Evolutionary conservation across 2,329 filamentous ascomycete species (phyloP), one percentile per base, ranked within the genome.

Genomic region (Calycina marina): DNA sequence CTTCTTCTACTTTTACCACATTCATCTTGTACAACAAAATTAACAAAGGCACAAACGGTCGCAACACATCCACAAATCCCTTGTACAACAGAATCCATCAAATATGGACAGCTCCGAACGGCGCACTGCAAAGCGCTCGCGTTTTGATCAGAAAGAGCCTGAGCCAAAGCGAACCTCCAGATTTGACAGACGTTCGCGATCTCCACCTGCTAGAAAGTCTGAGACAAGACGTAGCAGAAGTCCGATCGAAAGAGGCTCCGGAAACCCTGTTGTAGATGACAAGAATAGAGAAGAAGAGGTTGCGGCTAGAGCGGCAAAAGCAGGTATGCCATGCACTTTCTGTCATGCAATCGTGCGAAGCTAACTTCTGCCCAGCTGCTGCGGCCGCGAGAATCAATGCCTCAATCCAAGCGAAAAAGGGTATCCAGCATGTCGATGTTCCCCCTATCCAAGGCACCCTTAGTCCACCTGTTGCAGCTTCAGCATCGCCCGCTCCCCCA

Each of bases 151-250:
- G 57, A 90, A 76, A 28, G 83, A 88, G 54, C 75, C 81, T 4
- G 83, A 90, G 51, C 73, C 79, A 36, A 77, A 76, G 50, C 68
- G 75, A 46, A 52, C 69, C 26, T 92, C 85, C 30, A 73, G 86
- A 53, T 94, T 93, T 57, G 88, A 94, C 59, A 75, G 86, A 48
- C 79, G 90, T 48, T 96, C 90, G 37, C 79, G 84, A 43, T 93
- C 85, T 18, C 85, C 85, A 14, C 58, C 60, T 37, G 58, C 66
- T 15, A 68, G 72, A 49, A 71, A 75, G 45, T 64, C 72, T 15
- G 82, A 92, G 40, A 59, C 70, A 28, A 62, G 67, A 45, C 76
- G 88, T 53, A 84, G 83, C 47, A 80, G 88, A 46, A 94, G 85
- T 55, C 86, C 86, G 13, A 55, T 86, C 35, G 48, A 55, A 25